Percentiles rank a stretch among this genome's conserved stretches.
Evolutionary conservation across 441 rosid species (phyloP).

Genomic region (Rhodomyrtus psidioides): DNA sequence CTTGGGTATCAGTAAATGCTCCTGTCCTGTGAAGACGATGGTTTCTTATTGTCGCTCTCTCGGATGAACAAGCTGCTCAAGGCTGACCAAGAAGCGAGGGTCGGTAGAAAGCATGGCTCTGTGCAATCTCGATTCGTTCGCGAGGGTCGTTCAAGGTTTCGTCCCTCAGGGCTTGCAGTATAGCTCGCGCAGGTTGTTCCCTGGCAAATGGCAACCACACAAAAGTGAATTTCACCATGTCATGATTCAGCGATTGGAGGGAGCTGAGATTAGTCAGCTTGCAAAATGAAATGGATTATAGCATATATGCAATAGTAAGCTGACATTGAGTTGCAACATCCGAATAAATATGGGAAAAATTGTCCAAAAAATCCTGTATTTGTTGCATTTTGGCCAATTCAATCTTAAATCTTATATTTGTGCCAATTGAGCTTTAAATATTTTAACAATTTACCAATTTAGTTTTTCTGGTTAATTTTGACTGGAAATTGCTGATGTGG

Average conservation of each 20-base stretch:
- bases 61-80: slow-evolving; percentile 14
- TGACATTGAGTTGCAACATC: background rate
- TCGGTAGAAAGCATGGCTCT: slow-evolving; percentile 85
- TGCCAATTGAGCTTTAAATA: too few relatives aligned
- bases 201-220: slow-evolving; percentile 24
- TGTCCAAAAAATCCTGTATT: too few relatives aligned
- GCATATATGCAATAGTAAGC: background rate
- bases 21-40: background rate
- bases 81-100: slow-evolving; percentile 95
- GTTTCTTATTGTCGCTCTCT: background rate
- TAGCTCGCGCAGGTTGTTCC: slow-evolving; percentile 72
- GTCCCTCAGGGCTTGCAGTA: slow-evolving; percentile 85
- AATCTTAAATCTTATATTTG: too few relatives aligned
- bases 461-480: too few relatives aligned
- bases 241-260: background rate
- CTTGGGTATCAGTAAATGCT: background rate
- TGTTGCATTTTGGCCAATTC: too few relatives aligned
- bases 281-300: background rate
- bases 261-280: background rate
- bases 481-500: too few relatives aligned
- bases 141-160: slow-evolving; percentile 94
- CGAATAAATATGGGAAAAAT: background rate
- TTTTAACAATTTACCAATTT: too few relatives aligned
- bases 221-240: background rate
- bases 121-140: slow-evolving; percentile 91